Evolutionary conservation across 768 basidiomycete genomes (phyloP), one percentile per base, ranked within the genome.

Genomic region (Lentinula boryana): DNA sequence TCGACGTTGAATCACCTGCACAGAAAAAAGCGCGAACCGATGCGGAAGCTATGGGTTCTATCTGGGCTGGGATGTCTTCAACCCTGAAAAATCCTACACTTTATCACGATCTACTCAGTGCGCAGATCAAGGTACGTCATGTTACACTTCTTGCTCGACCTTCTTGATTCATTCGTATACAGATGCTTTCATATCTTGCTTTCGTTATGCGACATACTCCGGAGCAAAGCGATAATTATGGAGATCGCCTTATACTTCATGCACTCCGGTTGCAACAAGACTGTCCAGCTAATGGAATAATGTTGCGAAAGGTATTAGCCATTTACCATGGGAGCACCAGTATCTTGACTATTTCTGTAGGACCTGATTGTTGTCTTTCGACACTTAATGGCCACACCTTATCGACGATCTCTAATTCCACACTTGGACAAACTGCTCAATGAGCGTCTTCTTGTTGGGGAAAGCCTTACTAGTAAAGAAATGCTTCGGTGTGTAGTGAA

Each of bases 351-450:
- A 68, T 27, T 53, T 60, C 15, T 23, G 6, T 68, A 95, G 93
- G 96, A 98, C 69, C 77, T 98, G 53, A 86, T 96, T 77, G 88
- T 96, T 12, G 94, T 95, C 10, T 88, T 96, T 56, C 84, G 96
- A 46, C 95, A 98, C 72, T 82, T 98, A 21, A 82, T 95, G 63
- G 85, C 83, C 15, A 89, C 88, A 13, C 82, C 86, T 15, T 87
- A 93, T 67, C 82, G 93, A 52, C 82, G 85, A 44, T 88, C 88
- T 15, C 83, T 98, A 53, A 77, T 96, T 40, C 81, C 85, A 1
- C 87, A 93, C 63, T 82, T 98, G 51, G 93, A 96, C 72, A 91
- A 92, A 67, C 80, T 99, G 18, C 84, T 98, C 35, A 87, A 98
- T 64, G 96, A 98, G 68, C 84, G 83, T 46, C 92, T 98, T 13